These are phyloP conservation scores for Paecilomyces formosus DNA, from an alignment of 2,329 filamentous ascomycete genomes.

Conservation along the genomic window DNA sequence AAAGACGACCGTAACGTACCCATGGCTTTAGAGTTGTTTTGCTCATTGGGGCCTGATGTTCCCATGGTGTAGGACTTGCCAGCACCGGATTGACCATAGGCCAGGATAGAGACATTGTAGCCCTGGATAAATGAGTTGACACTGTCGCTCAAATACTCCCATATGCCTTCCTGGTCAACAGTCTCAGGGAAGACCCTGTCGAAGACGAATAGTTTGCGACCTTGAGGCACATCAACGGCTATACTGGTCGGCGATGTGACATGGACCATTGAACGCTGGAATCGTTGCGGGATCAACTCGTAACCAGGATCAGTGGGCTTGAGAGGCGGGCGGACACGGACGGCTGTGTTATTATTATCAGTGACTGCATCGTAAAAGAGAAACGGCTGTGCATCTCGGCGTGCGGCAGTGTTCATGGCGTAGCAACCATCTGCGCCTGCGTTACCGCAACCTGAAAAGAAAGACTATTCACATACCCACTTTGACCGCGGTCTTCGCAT, in stretches of 20 bases:
- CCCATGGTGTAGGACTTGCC: slow-evolving; percentile 99
- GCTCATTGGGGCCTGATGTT: slow-evolving; percentile 76
- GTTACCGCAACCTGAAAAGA: background rate
- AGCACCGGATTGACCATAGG: slow-evolving; percentile 94
- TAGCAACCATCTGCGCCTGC: slow-evolving; percentile 1
- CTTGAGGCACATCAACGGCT: slow-evolving; percentile 82
- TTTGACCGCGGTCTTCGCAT: slow-evolving; percentile 86
- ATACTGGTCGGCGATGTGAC: slow-evolving; percentile 79
- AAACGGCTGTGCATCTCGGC: background rate
- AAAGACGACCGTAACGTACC: slow-evolving; percentile 49
- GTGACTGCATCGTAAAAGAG: slow-evolving; percentile 2
- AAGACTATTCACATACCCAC: slow-evolving; percentile 67
- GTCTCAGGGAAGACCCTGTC: slow-evolving; percentile 88
- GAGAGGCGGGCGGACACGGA: slow-evolving; percentile 84
- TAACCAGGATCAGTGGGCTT: slow-evolving; percentile 79
- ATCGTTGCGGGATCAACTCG: slow-evolving; percentile 91
- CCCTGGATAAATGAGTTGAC: slow-evolving; percentile 86
- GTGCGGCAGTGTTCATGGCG: background rate
- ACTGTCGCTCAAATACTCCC: slow-evolving; percentile 89
- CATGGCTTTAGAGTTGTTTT: slow-evolving; percentile 63
- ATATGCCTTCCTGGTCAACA: slow-evolving; percentile 78
- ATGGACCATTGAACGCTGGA: slow-evolving; percentile 87
- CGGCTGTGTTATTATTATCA: slow-evolving; percentile 50
- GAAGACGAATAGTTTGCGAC: slow-evolving; percentile 92
- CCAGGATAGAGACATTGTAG: slow-evolving; percentile 96